Percentiles rank a stretch among this genome's conserved stretches.
phyloP scores from a whole-genome alignment of 2,329 filamentous ascomycete species.

The Trichoderma sp. region DNA sequence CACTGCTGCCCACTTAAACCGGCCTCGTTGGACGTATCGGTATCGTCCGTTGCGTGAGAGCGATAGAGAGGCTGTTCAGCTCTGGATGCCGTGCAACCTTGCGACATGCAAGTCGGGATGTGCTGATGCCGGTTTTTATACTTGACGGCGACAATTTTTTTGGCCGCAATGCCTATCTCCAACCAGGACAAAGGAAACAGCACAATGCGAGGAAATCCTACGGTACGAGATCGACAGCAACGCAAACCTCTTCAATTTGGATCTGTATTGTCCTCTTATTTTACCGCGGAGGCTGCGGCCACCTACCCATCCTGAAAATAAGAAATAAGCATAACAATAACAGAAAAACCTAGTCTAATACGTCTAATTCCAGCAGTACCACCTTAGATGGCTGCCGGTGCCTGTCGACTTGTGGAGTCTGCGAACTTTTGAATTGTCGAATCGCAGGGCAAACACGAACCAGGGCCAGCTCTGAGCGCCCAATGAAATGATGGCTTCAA shows the following conservation, averaged over 20 bases:
- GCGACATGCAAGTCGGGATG: not conserved
- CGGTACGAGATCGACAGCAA: not conserved
- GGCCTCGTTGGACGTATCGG: not conserved
- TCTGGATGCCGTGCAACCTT: not conserved
- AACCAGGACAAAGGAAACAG: not conserved
- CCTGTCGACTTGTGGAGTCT: not conserved
- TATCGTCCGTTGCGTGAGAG: not conserved
- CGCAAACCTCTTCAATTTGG: not conserved
- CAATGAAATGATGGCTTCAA: slow-evolving; percentile 5
- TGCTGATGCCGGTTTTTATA: not conserved
- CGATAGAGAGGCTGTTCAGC: not conserved
- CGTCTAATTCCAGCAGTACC: not conserved
- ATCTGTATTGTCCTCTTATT: not conserved
- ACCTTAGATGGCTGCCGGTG: not conserved
- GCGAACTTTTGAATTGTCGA: slow-evolving; percentile 11
- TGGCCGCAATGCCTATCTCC: not conserved
- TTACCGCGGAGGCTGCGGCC: not conserved
- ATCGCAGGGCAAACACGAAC: not conserved
- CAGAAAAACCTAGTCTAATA: not conserved
- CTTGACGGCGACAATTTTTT: not conserved
- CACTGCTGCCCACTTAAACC: not conserved
- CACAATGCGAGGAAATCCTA: not conserved
- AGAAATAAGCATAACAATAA: slow-evolving; percentile 14
- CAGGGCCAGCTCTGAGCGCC: not conserved
- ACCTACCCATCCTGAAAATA: not conserved